Evolutionary conservation across 176 grass and related monocot genomes (phyloP).

Genomic region (Triticum dicoccoides): DNA sequence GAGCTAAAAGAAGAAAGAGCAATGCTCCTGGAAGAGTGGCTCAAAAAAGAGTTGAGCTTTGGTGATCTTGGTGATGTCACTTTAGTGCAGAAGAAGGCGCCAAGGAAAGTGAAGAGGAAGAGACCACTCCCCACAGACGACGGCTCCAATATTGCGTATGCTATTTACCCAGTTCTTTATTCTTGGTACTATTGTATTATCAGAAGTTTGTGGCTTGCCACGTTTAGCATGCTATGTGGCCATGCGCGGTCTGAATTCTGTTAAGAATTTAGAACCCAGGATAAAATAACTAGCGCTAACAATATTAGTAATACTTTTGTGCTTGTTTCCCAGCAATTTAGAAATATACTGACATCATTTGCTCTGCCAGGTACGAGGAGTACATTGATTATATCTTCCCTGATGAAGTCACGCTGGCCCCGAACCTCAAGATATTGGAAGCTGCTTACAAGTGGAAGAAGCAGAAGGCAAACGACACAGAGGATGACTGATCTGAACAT

Average conservation of each 20-base stretch:
- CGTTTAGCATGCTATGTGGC: neutral
- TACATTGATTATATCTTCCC: conserved; percentile 93
- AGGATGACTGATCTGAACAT: conserved; percentile 51
- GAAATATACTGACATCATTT: conserved; percentile 24
- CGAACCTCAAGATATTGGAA: conserved; percentile 81
- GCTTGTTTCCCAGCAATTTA: neutral
- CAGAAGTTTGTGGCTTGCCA: neutral
- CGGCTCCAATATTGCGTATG: conserved; percentile 72
- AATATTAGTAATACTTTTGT: neutral
- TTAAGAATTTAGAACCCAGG: neutral
- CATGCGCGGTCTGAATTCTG: neutral
- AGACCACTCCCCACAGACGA: conserved; percentile 71
- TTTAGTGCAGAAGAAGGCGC: conserved; percentile 82
- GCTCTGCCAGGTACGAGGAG: conserved; percentile 68
- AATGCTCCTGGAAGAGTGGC: conserved; percentile 95
- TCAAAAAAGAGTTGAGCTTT: conserved; percentile 78
- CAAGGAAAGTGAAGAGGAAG: conserved; percentile 92
- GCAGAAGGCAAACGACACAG: conserved; percentile 49
- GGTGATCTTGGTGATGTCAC: conserved; percentile 66
- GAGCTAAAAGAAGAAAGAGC: conserved; percentile 94
- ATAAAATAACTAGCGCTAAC: neutral
- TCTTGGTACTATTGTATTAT: neutral
- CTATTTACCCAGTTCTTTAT: conserved; percentile 7
- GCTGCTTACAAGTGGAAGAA: conserved; percentile 93
- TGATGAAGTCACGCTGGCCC: conserved; percentile 73